Evolutionary conservation across 2,329 filamentous ascomycete species (phyloP), one percentile per base, ranked within the genome.

Genomic region (Didymellaceae sp.): DNA sequence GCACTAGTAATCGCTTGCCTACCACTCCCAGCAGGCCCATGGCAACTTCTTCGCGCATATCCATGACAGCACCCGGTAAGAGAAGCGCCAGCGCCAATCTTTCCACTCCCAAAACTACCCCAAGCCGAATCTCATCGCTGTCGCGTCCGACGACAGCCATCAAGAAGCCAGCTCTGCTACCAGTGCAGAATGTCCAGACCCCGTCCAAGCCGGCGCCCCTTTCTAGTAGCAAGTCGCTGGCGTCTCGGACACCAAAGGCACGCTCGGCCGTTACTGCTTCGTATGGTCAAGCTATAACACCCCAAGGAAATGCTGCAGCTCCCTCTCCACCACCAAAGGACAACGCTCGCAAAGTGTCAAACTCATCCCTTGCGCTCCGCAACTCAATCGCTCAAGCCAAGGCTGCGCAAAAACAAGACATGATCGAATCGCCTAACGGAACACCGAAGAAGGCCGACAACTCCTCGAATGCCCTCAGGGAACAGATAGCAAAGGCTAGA

Each of bases 311-410:
- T 31, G 38, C 58, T 14, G 30, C 48, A 2, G 50, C 57, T 16
- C n/a, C 55, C 54, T 39, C 31, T 54, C 26, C 58, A 10, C 17
- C 34, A 6, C 45, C 61, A 4, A 66, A 62, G 17, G 74, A 77
- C 49, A 65, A 72, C 11, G 69, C 65, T 33, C 58, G 73, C 26
- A 82, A 77, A 50, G 71, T 72, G 1, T 74, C 77, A 5, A 94
- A 89, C 62, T 91, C 91, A 0, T 97, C 93, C 0, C 79, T 83
- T 13, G 87, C 91, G 0, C 76, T 99, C 11, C 85, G 94, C 25
- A 91, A 97, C 42, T 92, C 94, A 45, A 97, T 97, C 56, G 91
- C 92, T 28, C 93, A 92, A 63, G 93, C 94, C 1, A 96, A 93
- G 68, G 91, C 91, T 2, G 89, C 91, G 2, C 88, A 85, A 46